Conservation (phyloP, 805 yeast species). For the Wickerhamiella kazuoi region DNA sequence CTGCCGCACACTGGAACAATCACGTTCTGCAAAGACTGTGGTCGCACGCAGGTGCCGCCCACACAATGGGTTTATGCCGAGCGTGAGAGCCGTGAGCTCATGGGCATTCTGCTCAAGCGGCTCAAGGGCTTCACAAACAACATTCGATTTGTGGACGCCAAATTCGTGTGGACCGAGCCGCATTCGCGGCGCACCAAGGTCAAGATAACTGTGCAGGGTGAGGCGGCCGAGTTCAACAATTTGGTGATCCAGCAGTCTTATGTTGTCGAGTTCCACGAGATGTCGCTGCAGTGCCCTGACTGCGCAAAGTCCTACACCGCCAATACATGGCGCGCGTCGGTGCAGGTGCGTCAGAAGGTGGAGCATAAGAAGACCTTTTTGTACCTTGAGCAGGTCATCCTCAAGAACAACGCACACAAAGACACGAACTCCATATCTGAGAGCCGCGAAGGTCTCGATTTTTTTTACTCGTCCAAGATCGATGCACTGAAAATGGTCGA, state of each 20-base stretch:
- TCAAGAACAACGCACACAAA: slow-evolving; percentile 78
- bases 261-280: slow-evolving; percentile 83
- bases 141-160: slow-evolving; percentile 79
- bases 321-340: slow-evolving; percentile 93
- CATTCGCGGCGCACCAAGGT: slow-evolving; percentile 85
- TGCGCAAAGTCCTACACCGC: slow-evolving; percentile 90
- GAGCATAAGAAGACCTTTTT: slow-evolving; percentile 87
- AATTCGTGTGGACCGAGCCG: slow-evolving; percentile 95
- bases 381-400: slow-evolving; percentile 78
- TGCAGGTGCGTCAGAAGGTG: slow-evolving; percentile 90
- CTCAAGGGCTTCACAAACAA: slow-evolving; percentile 55
- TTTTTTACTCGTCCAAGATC: slow-evolving; percentile 68
- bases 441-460: slow-evolving; percentile 79
- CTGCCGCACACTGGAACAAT: slow-evolving; percentile 68
- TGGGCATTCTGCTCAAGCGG: slow-evolving; percentile 73
- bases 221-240: slow-evolving; percentile 41
- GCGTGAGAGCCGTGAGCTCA: slow-evolving; percentile 69
- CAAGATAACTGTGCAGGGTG: slow-evolving; percentile 85
- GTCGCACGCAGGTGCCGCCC: slow-evolving; percentile 83
- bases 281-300: slow-evolving; percentile 93
- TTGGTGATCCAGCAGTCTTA: slow-evolving; percentile 80
- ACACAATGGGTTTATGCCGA: slow-evolving; percentile 80
- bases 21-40: slow-evolving; percentile 92
- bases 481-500: slow-evolving; percentile 90
- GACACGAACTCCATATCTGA: slow-evolving; percentile 85